Evolutionary conservation across 208 protist species (phyloP), one percentile per base, ranked within the genome.

Genomic region (Trichomonas gallinae): DNA sequence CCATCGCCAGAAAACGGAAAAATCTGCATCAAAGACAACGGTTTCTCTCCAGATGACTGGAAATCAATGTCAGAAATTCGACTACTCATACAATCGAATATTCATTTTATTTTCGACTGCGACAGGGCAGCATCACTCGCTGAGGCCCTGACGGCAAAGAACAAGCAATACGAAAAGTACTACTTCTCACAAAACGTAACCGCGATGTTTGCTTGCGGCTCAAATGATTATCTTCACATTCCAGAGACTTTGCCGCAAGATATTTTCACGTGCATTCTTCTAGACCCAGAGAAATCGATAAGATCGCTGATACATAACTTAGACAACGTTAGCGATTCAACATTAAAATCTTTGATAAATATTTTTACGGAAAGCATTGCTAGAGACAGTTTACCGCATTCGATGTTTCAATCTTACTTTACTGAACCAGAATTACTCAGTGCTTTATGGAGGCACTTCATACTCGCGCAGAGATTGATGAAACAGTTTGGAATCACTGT

Each of bases 311-410:
- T 93, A 17, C 45, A 23, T 1, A 51, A 38, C 15, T 36, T 51
- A 36, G 10, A 93, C 38, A 38, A 34, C 17, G 13, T 44, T 38
- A 38, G 17, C 26, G 15, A 17, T 34, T 9, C 40, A 38, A 34
- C 44, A 36, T 51, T 93, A n/a, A 44, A 93, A 51, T 40, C 87
- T 34, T 51, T 93, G 15, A n/a, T 93, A 38, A 38, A 38, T 51
- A 93, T 93, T 38, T 93, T 93, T 51, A 93, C 87, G 0, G 87
- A 93, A 38, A 58, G 40, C 15, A 93, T 93, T 51, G 87, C 87
- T 17, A 4, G 42, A 48, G 87, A 93, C n/a, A 34, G 40, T 38
- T 31, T 93, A 34, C 1, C 40, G 0, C 45, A 38, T 17, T 8
- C 42, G 8, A 34, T 36, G 8, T 93, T 93, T 36, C 34, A 51